These are phyloP conservation scores for Marchantia polymorpha DNA, from an alignment of 225 moss, liverwort and hornwort species.

Conservation along the genomic window DNA sequence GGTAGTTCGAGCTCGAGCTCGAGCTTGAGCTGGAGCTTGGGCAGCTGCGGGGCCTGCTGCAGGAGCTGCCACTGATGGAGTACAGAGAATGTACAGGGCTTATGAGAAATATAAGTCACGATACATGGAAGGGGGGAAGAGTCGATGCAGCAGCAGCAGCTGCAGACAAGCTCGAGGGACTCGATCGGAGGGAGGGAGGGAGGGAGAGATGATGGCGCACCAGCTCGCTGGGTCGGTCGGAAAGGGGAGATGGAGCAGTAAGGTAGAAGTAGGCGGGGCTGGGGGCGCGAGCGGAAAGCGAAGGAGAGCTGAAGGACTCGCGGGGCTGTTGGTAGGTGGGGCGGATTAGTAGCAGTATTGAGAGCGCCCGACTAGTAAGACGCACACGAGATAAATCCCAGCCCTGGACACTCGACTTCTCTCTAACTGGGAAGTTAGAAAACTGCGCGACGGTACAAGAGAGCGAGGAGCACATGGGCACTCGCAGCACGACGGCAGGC, in stretches of 20 bases:
- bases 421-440: neutral
- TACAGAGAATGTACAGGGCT: neutral
- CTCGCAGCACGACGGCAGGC: constrained; percentile 5
- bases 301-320: neutral
- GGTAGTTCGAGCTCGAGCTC: no score
- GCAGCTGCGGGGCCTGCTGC: no score
- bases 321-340: neutral
- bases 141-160: neutral
- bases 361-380: neutral
- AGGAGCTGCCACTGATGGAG: neutral
- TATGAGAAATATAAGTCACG: neutral
- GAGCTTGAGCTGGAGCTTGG: no score
- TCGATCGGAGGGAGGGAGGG: neutral
- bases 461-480: constrained; percentile 16
- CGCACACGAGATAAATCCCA: neutral
- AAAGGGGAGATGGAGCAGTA: no score
- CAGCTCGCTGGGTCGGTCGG: no score
- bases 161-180: neutral
- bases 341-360: neutral
- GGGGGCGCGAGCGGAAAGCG: neutral
- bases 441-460: neutral
- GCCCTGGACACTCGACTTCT: neutral
- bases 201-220: neutral
- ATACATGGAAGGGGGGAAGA: neutral
- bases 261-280: no score